These are phyloP conservation scores for Rhizopogon rudus DNA, from an alignment of 768 basidiomycete species.

Conservation along the genomic window DNA sequence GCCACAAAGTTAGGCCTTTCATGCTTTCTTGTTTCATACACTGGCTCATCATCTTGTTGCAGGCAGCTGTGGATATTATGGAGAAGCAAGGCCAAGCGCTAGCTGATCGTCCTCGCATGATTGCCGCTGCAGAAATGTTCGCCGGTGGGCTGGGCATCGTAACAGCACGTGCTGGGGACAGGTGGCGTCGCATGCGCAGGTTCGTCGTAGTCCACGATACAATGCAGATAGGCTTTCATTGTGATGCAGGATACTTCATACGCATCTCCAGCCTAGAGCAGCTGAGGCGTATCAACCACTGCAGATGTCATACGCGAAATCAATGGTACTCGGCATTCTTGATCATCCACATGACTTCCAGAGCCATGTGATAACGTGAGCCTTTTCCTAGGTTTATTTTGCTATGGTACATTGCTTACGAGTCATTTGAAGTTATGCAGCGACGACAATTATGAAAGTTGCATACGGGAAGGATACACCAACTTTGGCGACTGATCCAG, in stretches of 20 bases:
- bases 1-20: too few species aligned
- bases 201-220: constrained; percentile 23
- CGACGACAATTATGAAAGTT: constrained; percentile 5
- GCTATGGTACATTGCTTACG: too few species aligned
- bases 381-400: constrained; percentile 10
- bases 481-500: not conserved
- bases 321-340: constrained; percentile 7
- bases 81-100: constrained; percentile 47
- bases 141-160: constrained; percentile 52
- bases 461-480: constrained; percentile 9
- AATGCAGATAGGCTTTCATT: too few species aligned
- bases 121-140: constrained; percentile 46
- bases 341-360: constrained; percentile 19
- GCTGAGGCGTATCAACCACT: constrained; percentile 38
- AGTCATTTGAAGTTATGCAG: constrained; percentile 2
- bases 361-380: constrained; percentile 23
- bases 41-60: constrained; percentile 9
- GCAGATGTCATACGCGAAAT: constrained; percentile 28
- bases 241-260: constrained; percentile 28
- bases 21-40: too few species aligned
- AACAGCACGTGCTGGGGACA: constrained; percentile 41
- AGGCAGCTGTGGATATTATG: constrained; percentile 53
- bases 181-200: constrained; percentile 51
- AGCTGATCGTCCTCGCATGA: constrained; percentile 42
- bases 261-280: constrained; percentile 43